phyloP scores from a whole-genome alignment of 371 early-diverging fungal species.

The Actinomortierella wolfii region DNA sequence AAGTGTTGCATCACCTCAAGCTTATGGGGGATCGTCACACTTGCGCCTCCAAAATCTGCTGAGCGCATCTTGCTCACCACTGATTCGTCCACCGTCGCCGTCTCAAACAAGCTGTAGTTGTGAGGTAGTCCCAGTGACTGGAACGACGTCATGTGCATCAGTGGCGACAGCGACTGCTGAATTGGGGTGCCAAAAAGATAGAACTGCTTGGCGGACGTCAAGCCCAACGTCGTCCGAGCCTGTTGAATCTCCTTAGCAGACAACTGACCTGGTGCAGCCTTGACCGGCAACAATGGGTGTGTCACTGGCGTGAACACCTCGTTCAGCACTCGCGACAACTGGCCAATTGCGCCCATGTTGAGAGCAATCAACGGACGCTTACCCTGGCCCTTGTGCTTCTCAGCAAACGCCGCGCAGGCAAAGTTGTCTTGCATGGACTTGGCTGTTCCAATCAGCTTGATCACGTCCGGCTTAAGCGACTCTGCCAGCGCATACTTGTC shows the following conservation, averaged over 20 bases:
- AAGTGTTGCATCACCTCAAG: constrained; percentile 77
- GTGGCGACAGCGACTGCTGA: constrained; percentile 86
- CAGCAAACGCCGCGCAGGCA: constrained; percentile 68
- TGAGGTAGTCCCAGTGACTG: constrained; percentile 83
- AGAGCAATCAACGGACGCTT: constrained; percentile 85
- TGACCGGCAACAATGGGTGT: constrained; percentile 75
- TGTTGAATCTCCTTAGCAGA: constrained; percentile 81
- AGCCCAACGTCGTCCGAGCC: constrained; percentile 73
- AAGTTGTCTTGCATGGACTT: constrained; percentile 78
- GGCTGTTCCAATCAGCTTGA: constrained; percentile 91
- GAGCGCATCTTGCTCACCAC: constrained; percentile 62
- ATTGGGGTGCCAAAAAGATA: constrained; percentile 95
- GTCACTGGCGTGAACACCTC: constrained; percentile 91
- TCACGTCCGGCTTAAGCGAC: constrained; percentile 71
- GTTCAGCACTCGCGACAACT: constrained; percentile 87
- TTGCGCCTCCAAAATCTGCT: constrained; percentile 90
- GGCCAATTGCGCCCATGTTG: constrained; percentile 92
- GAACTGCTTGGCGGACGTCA: constrained; percentile 69
- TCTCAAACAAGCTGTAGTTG: constrained; percentile 75
- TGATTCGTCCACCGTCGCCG: constrained; percentile 59
- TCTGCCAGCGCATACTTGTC: constrained; percentile 57
- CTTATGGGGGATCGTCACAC: constrained; percentile 96
- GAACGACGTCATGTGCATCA: constrained; percentile 93
- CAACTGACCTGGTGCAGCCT: constrained; percentile 96
- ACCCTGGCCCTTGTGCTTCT: constrained; percentile 14